Base-by-base conservation (phyloP, 345 rosid genomes). In the Sapria himalayana region DNA sequence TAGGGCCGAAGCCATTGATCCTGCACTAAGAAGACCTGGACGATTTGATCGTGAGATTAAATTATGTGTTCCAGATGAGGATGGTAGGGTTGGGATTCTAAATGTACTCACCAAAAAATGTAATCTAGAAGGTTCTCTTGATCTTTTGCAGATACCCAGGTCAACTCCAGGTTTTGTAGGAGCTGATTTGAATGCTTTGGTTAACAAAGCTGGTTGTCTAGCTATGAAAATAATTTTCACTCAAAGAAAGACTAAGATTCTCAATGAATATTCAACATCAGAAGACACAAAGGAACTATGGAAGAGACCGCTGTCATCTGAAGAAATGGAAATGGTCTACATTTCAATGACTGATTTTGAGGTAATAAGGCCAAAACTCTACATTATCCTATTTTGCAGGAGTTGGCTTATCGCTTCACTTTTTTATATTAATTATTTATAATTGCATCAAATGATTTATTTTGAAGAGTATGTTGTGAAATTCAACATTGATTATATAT, bases 141-240 rank as follows among this genome's bases (percentile, higher is more conserved):
- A 89, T 71, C 70, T 67, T 58, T 36, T 43, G 32, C 77, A 66
- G 48, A 72, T 89, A 56, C 94, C 94, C 54, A 81, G 91, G 64
- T 51, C 72, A n/a, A 82, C 98, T 9, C 86, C 94, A 1, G 94
- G 98, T 1, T 89, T 78, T 72, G 98, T 79, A 44, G 98, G 98
- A 40, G 98, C 98, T 5, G 98, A 89, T 45, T 54, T 82, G 72
- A 66, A 60, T 37, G 89, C 82, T 9, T 56, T 89, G 29, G 82
- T 72, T 46, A 64, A 69, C 60, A 66, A 59, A 64, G 94, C 98
- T 68, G 94, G 98, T 27, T 70, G 63, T 29, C 68, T 78, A 48
- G 85, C 85, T 43, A 66, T 70, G 70, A 67, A 73, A 59, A 71
- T 82, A 52, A 63, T 74, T 43, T 38, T 56, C 34, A 65, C 70